Conservation (phyloP, 805 yeast genomes). For the Lachancea dasiensis region DNA sequence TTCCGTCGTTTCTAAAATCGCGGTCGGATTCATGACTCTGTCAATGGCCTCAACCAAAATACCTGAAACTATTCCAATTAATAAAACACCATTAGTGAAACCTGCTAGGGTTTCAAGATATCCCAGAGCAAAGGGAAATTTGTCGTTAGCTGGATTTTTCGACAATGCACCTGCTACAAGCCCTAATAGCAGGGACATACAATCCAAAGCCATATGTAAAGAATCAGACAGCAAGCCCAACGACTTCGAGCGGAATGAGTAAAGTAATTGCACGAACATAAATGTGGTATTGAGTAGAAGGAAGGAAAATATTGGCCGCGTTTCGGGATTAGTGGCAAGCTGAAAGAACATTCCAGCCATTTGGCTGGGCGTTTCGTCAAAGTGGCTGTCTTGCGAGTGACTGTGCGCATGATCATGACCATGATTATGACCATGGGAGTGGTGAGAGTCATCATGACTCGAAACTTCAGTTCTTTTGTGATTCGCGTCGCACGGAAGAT, state of each 20-base stretch:
- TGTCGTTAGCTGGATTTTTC: conserved; percentile 53
- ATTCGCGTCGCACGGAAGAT: not conserved
- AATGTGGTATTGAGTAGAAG: conserved; percentile 79
- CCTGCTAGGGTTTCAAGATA: conserved; percentile 91
- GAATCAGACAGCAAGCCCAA: conserved; percentile 89
- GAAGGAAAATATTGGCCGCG: conserved; percentile 84
- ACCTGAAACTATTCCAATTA: conserved; percentile 84
- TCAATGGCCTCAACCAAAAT: conserved; percentile 83
- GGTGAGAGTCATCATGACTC: conserved; percentile 1
- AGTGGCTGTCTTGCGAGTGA: conserved; percentile 8
- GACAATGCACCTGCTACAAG: conserved; percentile 72
- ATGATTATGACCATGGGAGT: conserved; percentile 8
- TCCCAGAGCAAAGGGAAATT: conserved; percentile 79
- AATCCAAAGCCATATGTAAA: conserved; percentile 93
- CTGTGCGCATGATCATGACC: conserved; percentile 12
- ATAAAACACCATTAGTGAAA: conserved; percentile 84
- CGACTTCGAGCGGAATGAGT: conserved; percentile 89
- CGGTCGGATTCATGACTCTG: conserved; percentile 71
- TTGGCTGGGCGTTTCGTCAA: conserved; percentile 7
- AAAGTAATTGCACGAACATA: conserved; percentile 89
- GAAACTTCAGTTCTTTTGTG: not conserved
- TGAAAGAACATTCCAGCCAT: conserved; percentile 22
- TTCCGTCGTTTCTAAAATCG: conserved; percentile 73
- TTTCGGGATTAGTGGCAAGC: conserved; percentile 52
- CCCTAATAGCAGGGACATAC: conserved; percentile 85